Base-by-base conservation (phyloP, 2,329 filamentous ascomycete genomes). In the Fusarium gaditjirri region DNA sequence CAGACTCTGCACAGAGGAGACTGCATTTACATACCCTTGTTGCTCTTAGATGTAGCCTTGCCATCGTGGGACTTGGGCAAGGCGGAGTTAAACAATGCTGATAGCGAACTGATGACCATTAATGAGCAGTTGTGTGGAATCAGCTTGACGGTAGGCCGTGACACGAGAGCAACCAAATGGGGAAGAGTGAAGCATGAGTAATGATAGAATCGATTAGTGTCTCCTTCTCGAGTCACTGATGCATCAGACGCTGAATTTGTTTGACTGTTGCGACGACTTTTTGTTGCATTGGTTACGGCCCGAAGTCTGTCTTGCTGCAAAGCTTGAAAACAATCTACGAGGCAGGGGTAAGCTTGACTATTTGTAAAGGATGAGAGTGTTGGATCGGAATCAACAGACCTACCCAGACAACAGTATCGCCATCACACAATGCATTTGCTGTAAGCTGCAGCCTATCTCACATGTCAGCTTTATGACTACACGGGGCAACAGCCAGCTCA, bases 81-180 rank as follows among this genome's bases (percentile, higher is more conserved):
- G 36, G 94, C 91, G 59, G 91, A 88, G 73, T 93, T 93, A 65
- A 98, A 86, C 31, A 96, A 85, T 12, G 90, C 90, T 11, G 94
- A 94, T 25, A 97, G 83, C 6, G 91, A 91, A 79, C 97, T 94
- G 71, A 98, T 84, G 17, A 98, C 85, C 41, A 98, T 81, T 3
- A 98, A 84, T 29, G 88, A 86, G 16, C 92, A 91, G 35, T 86
- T 84, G 29, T 80, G 64, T 2, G 92, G 89, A 53, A 94, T 88
- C 67, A 93, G 91, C 14, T 83, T 81, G 5, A 86, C 77, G 3
- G 90, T 89, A n/a, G 92, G 89, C 58, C 91, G 88, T 55, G 91
- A 87, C 46, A 97, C 84, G 35, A 97, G 83, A 16, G 94, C 92
- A 62, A 98, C 86, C 66, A 93, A 86, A 80, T 97, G 91, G 54